Conservation (phyloP, 2,329 filamentous ascomycete genomes). For the Cladosporium oxysporum region DNA sequence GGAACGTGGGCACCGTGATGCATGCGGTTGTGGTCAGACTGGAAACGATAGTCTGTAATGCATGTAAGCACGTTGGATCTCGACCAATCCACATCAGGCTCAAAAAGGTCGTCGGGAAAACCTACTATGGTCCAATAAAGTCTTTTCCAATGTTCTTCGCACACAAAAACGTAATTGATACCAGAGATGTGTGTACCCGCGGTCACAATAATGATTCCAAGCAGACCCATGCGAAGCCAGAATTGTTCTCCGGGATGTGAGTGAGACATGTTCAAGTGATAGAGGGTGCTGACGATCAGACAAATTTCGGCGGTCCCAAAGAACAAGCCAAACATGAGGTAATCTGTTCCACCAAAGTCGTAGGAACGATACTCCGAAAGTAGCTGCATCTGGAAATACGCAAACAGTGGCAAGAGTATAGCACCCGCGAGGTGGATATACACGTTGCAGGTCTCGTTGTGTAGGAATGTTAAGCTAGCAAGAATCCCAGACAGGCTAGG, state of each 20-base stretch:
- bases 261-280: neutral
- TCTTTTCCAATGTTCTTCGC: neutral
- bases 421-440: neutral
- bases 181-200: neutral
- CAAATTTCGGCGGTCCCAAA: neutral
- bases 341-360: neutral
- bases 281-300: neutral
- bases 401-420: neutral
- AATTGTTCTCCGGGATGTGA: neutral
- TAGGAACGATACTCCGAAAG: neutral
- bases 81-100: neutral
- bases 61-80: neutral
- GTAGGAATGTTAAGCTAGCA: too few relatives aligned
- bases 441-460: too few relatives aligned
- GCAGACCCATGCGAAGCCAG: neutral
- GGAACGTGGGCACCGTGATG: neutral
- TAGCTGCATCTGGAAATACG: neutral
- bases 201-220: neutral
- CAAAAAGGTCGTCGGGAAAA: neutral
- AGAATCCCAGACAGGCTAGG: too few relatives aligned
- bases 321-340: neutral
- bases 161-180: neutral
- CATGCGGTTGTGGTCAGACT: neutral
- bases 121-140: neutral
- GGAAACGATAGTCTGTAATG: neutral